These are phyloP conservation scores for Xylaria sp. DNA, from an alignment of 2,329 filamentous ascomycete species.

Conservation along the genomic window DNA sequence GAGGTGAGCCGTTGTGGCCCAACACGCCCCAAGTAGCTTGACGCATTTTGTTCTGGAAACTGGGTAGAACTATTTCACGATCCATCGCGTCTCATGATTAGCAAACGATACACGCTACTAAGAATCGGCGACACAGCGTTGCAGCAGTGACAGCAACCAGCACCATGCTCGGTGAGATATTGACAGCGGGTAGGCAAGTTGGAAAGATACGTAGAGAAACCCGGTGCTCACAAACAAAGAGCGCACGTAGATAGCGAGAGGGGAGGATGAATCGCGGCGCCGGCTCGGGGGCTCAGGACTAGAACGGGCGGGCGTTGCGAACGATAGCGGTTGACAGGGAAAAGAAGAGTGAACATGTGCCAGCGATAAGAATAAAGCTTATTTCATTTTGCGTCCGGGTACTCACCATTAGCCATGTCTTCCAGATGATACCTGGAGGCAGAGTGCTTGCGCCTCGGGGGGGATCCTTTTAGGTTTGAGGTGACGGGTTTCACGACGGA, in stretches of 20 bases:
- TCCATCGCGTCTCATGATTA: conserved; percentile 48
- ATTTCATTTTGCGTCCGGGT: conserved; percentile 6
- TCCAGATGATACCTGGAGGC: conserved; percentile 7
- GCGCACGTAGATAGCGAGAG: conserved; percentile 2
- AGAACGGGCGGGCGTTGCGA: background rate
- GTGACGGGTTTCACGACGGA: conserved; percentile 20
- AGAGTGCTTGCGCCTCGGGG: conserved; percentile 9
- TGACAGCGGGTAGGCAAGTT: background rate
- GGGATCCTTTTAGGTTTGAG: conserved; percentile 28
- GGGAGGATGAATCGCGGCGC: background rate
- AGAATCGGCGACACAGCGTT: conserved; percentile 12
- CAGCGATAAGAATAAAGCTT: conserved; percentile 23
- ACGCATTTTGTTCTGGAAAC: conserved; percentile 44
- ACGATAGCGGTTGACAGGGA: background rate
- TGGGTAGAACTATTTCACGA: conserved; percentile 47
- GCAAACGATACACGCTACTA: conserved; percentile 36
- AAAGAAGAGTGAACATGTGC: conserved; percentile 8
- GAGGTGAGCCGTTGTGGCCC: conserved; percentile 23
- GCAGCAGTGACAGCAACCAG: background rate
- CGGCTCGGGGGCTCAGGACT: background rate
- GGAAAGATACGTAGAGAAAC: background rate
- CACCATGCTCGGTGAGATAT: conserved; percentile 25
- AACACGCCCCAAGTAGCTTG: conserved; percentile 38
- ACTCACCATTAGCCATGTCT: conserved; percentile 36
- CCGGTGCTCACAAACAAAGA: conserved; percentile 18